Base-by-base conservation (phyloP, 2,329 filamentous ascomycete genomes). In the Xylariaceae sp. region DNA sequence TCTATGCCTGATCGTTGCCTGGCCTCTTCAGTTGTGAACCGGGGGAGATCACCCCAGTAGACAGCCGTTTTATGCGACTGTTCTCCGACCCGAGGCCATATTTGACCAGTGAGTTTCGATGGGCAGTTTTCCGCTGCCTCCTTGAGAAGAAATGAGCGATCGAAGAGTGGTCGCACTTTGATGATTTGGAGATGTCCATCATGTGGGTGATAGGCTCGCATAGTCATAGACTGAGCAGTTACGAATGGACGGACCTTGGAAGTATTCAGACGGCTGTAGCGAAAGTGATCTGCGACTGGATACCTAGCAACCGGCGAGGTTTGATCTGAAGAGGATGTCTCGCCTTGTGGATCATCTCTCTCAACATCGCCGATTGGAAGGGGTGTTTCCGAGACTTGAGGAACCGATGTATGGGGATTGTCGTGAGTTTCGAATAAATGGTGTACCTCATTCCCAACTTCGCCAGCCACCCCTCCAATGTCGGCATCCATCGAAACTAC, bases 11-110 rank as follows among this genome's bases (percentile, higher is more conserved):
- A 30, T 47, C 17, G 15, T 37, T 54, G 30, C 56, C 58, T 44
- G 55, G 55, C 39, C 18, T 52, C 51, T 44, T 56, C 65, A 6
- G 64, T 62, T 42, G 51, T 51, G 7, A 66, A 58, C 37, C 39
- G 51, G 30, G 69, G 68, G 2, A 70, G 59, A 53, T 68, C 67
- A 2, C 64, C 68, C 70, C 68, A 72, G 51, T 71, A 72, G 6
- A 59, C 59, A 10, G 62, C 53, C 34, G 18, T 51, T 59, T 62
- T 64, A 5, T 62, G 60, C 3, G 60, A 44, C 45, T 64, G 60
- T 11, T 59, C 39, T 5, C 39, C 37, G 11, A 59, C 51, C 30
- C 55, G 52, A 15, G 47, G 13, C n/a, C 42, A 39, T 8, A 53
- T 18, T 15, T 57, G 49, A 15, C 58, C 34, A 2, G 37, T 42